Base-by-base conservation (phyloP, 164 flowering plant genomes). In the Warburgia ugandensis region DNA sequence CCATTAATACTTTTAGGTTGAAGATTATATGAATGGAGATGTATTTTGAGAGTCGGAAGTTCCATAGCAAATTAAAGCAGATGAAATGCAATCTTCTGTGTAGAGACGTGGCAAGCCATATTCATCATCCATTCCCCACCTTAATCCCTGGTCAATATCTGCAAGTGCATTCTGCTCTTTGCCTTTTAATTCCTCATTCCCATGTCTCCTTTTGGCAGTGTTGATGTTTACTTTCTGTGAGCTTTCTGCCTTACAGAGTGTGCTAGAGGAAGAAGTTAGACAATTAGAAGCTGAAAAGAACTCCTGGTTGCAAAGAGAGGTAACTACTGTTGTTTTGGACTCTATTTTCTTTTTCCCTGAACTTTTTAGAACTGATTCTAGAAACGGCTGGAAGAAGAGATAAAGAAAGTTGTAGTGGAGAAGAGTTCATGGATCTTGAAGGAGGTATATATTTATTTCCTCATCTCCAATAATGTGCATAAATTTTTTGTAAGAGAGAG, bases 291-390 rank as follows among this genome's bases (percentile, higher is more conserved):
- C 47, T 16, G 76, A 72, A 60, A 72, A 64, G 39, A 59, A 39
- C 29, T 29, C 59, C 20, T 67, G 72, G 70, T 23, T 69, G 62
- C 55, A 56, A 26, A 66, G 62, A 61, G 77, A 73, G 76, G 79
- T 75, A 54, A 27, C n/a, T 23, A 3, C 27, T 25, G 5, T 28
- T 32, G 49, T 6, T 25, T 41, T 31, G 25, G 39, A 41, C 8
- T 43, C 38, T 33, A 22, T 20, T 25, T 13, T 23, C 14, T 32
- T 10, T 29, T 21, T 37, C 4, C 23, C 25, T 62, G 52, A 43
- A 13, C 20, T 54, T 38, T 45, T 30, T 19, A n/a, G n/a, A 39
- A 13, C 50, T 39, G 35, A 41, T 45, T 45, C 1, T 47, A 52
- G 62, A 45, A 37, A 50, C 42, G n/a, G 10, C 30, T 56, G 14